A percentile compares a stretch with the other conserved stretches of the same genome.
Conservation (phyloP, 306 rosid genomes). For the Lathyrus tuberosus region DNA sequence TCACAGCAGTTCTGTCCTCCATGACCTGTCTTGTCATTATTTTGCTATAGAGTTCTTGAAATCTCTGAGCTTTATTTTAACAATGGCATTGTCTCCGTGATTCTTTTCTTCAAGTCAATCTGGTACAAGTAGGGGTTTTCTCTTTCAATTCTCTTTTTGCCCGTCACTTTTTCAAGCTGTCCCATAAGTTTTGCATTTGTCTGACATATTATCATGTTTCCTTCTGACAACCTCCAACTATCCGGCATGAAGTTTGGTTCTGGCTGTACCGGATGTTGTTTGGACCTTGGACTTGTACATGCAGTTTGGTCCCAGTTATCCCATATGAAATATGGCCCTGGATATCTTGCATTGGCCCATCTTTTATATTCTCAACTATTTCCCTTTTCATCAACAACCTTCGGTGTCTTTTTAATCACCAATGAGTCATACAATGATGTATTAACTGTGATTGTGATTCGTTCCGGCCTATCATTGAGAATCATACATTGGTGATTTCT, state of each 20-base stretch:
- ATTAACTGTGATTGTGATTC: not conserved
- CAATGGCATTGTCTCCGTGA: not conserved
- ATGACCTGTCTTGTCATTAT: not conserved
- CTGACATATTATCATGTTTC: not conserved
- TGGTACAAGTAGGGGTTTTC: not conserved
- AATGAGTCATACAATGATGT: not conserved
- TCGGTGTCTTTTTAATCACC: too few species aligned
- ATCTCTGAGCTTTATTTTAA: not conserved
- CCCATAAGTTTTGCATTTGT: not conserved
- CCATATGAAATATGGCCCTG: not conserved
- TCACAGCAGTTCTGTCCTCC: not conserved
- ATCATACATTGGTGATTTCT: constrained; percentile 7
- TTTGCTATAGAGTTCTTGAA: not conserved
- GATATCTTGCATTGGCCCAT: not conserved
- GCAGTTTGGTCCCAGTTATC: not conserved
- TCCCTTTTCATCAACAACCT: too few species aligned
- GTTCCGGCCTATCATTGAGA: not conserved
- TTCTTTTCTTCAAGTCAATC: not conserved
- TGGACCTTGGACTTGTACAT: not conserved
- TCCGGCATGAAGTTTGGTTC: not conserved
- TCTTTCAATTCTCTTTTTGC: constrained; percentile 3
- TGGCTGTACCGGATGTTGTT: not conserved
- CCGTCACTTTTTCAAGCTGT: not conserved
- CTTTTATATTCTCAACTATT: not conserved
- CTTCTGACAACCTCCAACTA: not conserved